Percentiles rank a stretch among this genome's conserved stretches.
Conservation (phyloP, 345 rosid genomes). For the Heritiera littoralis region DNA sequence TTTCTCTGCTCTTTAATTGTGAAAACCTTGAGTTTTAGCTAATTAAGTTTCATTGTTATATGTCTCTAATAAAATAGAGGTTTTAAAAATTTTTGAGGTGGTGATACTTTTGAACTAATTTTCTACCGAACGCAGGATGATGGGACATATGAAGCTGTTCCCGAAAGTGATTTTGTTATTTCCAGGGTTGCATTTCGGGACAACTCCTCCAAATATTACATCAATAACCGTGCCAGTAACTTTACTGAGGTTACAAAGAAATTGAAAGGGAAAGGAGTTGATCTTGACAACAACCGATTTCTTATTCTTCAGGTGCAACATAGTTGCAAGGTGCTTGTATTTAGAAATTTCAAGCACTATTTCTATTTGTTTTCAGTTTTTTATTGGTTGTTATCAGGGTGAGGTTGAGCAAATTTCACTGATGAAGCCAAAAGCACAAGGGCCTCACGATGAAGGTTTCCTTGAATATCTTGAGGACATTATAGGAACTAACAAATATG, state of each 20-base stretch:
- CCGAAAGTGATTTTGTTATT: constrained; percentile 88
- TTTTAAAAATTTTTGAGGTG: background rate
- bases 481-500: constrained; percentile 89
- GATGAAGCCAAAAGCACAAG: constrained; percentile 98
- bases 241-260: constrained; percentile 93
- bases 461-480: constrained; percentile 97
- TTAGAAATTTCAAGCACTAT: constrained; percentile 1
- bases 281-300: constrained; percentile 97
- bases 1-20: background rate
- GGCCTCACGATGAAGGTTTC: constrained; percentile 98
- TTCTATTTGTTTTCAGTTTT: constrained; percentile 10
- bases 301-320: constrained; percentile 85
- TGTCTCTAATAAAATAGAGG: background rate
- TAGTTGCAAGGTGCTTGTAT: background rate
- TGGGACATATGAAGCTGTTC: constrained; percentile 79
- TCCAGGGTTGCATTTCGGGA: constrained; percentile 90
- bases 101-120: constrained; percentile 15
- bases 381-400: constrained; percentile 57
- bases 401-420: constrained; percentile 99
- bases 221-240: constrained; percentile 77
- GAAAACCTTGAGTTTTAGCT: background rate
- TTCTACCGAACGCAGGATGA: constrained; percentile 58
- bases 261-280: constrained; percentile 92
- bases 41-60: background rate
- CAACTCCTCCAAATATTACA: constrained; percentile 92